Evolutionary conservation across 805 yeast species (phyloP).

Genomic region (Wickerhamomyces chambardii): DNA sequence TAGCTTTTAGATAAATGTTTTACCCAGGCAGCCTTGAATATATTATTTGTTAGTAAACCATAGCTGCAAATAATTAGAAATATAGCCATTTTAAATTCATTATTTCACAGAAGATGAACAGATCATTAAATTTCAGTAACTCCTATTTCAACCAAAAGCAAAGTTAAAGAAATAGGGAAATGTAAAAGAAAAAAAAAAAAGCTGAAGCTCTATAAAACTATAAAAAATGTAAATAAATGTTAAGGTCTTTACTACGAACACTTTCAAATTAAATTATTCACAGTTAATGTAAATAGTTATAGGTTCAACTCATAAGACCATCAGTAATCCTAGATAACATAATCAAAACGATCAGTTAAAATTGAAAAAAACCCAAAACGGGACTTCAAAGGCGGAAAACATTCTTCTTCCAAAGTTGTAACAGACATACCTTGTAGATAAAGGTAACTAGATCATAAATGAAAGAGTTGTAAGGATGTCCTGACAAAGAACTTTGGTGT

Average conservation of each 20-base stretch:
- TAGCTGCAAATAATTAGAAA: too few relatives aligned
- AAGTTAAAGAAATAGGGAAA: constrained; percentile 8
- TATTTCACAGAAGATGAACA: too few relatives aligned
- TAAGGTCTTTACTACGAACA: constrained; percentile 87
- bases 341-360: constrained; percentile 23
- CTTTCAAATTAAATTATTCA: constrained; percentile 18
- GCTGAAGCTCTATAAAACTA: too few relatives aligned
- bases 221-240: constrained; percentile 49
- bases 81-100: too few relatives aligned
- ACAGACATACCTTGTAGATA: constrained; percentile 70
- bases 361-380: constrained; percentile 37
- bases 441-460: constrained; percentile 2
- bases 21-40: constrained; percentile 91
- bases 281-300: constrained; percentile 10
- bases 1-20: constrained; percentile 84
- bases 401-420: constrained; percentile 94
- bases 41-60: constrained; percentile 24
- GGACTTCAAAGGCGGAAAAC: constrained; percentile 40
- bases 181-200: too few relatives aligned
- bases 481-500: constrained; percentile 94
- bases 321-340: constrained; percentile 15
- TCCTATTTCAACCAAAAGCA: too few relatives aligned
- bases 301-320: constrained; percentile 74
- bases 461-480: constrained; percentile 33
- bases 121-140: too few relatives aligned